Base-by-base conservation (phyloP, 495 filamentous ascomycete species). In the Annulohypoxylon bovei region DNA sequence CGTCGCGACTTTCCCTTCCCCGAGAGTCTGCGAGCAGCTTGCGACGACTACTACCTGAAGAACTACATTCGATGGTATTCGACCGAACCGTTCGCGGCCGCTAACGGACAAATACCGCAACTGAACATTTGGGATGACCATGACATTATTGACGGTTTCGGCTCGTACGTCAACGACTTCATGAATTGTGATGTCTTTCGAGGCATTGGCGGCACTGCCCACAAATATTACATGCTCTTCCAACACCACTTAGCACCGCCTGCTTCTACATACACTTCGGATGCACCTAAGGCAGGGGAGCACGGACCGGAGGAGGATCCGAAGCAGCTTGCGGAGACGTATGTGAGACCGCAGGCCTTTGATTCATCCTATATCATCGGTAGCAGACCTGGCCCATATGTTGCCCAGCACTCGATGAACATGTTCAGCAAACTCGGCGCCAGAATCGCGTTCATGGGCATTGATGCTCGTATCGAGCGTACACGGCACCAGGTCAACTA, bases 91-190 rank as follows among this genome's bases (percentile, higher is more conserved):
- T 98, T 97, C 80, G 89, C 92, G 4, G 79, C 84, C 12, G 92
- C 91, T 35, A 98, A 97, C 71, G 90, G 88, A 11, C 89, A 91
- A 74, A 98, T 98, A 73, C 89, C 95, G 1, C 93, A 97, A 79
- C 78, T 98, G 74, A 97, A 97, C 76, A 90, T 97, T 42, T 98
- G 95, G 94, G 94, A 97, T 77, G 93, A 97, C 73, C 94, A 97
- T 76, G 89, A 90, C 80, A 95, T 95, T 68, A 95, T 95, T 69
- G 94, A 97, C 72, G 94, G 94, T 4, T 97, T 97, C 70, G 95
- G 95, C 2, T 94, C 91, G 1, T 97, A 98, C 77, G 92, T 92
- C 2, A 92, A 97, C 71, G 89, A 92, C 30, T 97, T 97, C 80
- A 97, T 98, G 95, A 88, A 85, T 75, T 97, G 93, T 73, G 84